These are phyloP conservation scores for Pestalotiopsis sp. DNA, from an alignment of 2,329 filamentous ascomycete genomes.

Conservation along the genomic window DNA sequence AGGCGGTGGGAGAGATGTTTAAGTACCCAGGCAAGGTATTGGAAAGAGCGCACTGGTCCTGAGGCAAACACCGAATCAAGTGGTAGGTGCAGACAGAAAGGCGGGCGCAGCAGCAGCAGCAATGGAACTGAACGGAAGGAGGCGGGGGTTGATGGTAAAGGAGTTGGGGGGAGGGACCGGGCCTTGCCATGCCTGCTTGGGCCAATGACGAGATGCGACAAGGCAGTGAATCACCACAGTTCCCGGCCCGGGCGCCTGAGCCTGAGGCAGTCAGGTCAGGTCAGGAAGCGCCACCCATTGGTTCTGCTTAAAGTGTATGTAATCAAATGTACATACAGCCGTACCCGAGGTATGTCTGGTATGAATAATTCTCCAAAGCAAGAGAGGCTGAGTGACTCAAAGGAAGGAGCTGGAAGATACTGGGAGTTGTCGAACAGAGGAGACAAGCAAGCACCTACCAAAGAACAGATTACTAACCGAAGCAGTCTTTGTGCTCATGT, in stretches of 20 bases:
- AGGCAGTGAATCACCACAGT: conserved; percentile 10
- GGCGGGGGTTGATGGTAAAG: conserved; percentile 9
- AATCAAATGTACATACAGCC: not conserved
- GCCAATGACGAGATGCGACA: conserved; percentile 10
- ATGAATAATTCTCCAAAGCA: not conserved
- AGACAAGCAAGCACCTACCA: not conserved
- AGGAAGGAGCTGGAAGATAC: conserved; percentile 1
- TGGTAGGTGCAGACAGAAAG: conserved; percentile 22
- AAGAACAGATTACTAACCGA: not conserved
- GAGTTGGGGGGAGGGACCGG: not conserved
- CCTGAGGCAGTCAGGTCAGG: not conserved
- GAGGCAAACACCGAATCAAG: conserved; percentile 7
- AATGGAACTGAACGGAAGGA: conserved; percentile 32
- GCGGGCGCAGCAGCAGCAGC: not conserved
- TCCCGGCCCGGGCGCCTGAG: not conserved
- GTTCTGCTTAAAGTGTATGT: not conserved
- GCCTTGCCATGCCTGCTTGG: not conserved
- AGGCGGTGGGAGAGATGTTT: conserved; percentile 3
- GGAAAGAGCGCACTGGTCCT: not conserved
- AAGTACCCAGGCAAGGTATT: not conserved
- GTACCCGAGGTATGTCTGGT: not conserved
- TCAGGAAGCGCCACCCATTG: not conserved
- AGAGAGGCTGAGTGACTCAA: not conserved
- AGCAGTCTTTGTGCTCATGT: not conserved
- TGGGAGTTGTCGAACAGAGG: not conserved